Conservation (phyloP, 2,329 filamentous ascomycete species). For the Didymella segeticola region DNA sequence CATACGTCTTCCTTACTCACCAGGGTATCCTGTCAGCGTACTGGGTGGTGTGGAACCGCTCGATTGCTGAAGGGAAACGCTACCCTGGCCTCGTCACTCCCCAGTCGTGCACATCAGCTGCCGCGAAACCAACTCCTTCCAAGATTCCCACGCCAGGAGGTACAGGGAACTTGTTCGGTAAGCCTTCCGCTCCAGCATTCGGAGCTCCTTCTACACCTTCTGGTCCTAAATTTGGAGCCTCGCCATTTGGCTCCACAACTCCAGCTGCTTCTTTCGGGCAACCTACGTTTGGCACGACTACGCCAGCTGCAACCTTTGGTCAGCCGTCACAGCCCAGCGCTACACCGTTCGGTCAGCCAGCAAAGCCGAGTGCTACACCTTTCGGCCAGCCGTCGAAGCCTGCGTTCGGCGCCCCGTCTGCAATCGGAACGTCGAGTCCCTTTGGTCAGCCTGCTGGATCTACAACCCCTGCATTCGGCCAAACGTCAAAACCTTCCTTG, state of each 20-base stretch:
- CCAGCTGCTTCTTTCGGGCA: conserved; percentile 7
- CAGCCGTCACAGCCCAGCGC: conserved; percentile 18
- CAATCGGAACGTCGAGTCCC: conserved; percentile 19
- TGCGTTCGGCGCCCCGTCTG: conserved; percentile 36
- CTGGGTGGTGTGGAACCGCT: conserved; percentile 92
- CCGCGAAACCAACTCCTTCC: conserved; percentile 24
- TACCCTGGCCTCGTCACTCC: conserved; percentile 71
- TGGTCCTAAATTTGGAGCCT: conserved; percentile 31
- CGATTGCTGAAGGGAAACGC: conserved; percentile 74
- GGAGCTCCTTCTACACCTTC: conserved; percentile 28
- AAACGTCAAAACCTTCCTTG: conserved; percentile 24
- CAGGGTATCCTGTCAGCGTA: conserved; percentile 85
- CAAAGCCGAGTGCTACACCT: conserved; percentile 24
- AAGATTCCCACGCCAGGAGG: conserved; percentile 21
- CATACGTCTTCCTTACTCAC: conserved; percentile 83
- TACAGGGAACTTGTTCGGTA: conserved; percentile 13
- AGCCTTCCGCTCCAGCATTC: conserved; percentile 30
- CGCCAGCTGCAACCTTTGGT: conserved; percentile 20
- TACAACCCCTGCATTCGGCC: conserved; percentile 36
- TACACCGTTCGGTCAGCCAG: conserved; percentile 25
- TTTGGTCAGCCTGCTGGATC: conserved; percentile 35
- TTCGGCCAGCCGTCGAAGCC: conserved; percentile 33
- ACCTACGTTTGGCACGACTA: conserved; percentile 11
- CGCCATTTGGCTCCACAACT: conserved; percentile 16
- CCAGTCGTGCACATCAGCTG: background rate